Evolutionary conservation across 2,329 filamentous ascomycete species (phyloP).

Genomic region (Fonsecaea monophora): DNA sequence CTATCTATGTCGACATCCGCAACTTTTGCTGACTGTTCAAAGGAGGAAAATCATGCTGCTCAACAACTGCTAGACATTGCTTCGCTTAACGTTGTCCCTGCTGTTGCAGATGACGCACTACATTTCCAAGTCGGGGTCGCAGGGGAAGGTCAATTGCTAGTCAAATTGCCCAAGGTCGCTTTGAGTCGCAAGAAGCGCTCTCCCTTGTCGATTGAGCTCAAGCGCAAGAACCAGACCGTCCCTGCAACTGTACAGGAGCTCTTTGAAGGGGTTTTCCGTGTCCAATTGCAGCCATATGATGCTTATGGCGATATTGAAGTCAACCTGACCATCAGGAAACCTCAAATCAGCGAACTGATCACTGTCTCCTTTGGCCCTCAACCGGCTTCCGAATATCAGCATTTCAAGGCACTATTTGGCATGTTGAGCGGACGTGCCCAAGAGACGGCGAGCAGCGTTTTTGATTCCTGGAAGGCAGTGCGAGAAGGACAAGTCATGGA

Average conservation of each 20-base stretch:
- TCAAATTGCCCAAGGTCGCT: slow-evolving; percentile 29
- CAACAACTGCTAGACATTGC: slow-evolving; percentile 15
- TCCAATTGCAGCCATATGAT: slow-evolving; percentile 58
- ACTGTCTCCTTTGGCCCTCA: slow-evolving; percentile 53
- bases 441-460: not conserved
- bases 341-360: slow-evolving; percentile 45
- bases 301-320: slow-evolving; percentile 58
- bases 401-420: slow-evolving; percentile 53
- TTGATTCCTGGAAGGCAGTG: not conserved
- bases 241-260: slow-evolving; percentile 57
- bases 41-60: not conserved
- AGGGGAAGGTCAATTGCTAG: slow-evolving; percentile 25
- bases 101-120: slow-evolving; percentile 19
- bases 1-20: not conserved
- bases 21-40: not conserved
- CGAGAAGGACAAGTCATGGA: not conserved
- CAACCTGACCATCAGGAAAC: slow-evolving; percentile 51
- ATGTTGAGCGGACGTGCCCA: slow-evolving; percentile 46
- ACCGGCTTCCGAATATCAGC: slow-evolving; percentile 55
- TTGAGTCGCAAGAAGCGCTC: slow-evolving; percentile 48
- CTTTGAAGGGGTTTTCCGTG: slow-evolving; percentile 61
- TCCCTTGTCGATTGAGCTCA: slow-evolving; percentile 58
- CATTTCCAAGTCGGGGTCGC: slow-evolving; percentile 32
- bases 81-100: slow-evolving; percentile 3
- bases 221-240: slow-evolving; percentile 50